phyloP scores from a whole-genome alignment of 805 yeast species.

The Starmera pachycereana region DNA sequence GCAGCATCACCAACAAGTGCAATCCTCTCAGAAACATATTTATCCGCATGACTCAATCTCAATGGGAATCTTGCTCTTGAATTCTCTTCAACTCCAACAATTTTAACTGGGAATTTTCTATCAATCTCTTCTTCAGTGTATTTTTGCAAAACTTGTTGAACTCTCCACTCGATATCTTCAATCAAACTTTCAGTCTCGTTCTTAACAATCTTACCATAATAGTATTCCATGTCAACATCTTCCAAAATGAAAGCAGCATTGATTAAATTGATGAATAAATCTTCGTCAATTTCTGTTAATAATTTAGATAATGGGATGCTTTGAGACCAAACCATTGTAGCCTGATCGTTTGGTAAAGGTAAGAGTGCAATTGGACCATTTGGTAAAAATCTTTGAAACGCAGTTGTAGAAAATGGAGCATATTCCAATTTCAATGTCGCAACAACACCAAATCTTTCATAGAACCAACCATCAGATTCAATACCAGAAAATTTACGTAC shows the following conservation, averaged over 20 bases:
- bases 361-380: slow-evolving; percentile 90
- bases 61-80: slow-evolving; percentile 87
- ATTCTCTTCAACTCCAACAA: slow-evolving; percentile 43
- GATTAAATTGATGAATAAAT: slow-evolving; percentile 55
- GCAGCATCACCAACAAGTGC: slow-evolving; percentile 99
- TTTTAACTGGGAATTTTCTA: slow-evolving; percentile 56
- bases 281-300: slow-evolving; percentile 46
- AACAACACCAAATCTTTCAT: slow-evolving; percentile 84
- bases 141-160: slow-evolving; percentile 27
- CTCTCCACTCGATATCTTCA: slow-evolving; percentile 69
- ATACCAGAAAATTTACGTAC: slow-evolving; percentile 76
- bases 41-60: slow-evolving; percentile 81
- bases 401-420: slow-evolving; percentile 61
- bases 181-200: slow-evolving; percentile 33
- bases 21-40: slow-evolving; percentile 71
- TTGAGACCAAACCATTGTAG: slow-evolving; percentile 92
- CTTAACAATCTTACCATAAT: slow-evolving; percentile 37
- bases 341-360: slow-evolving; percentile 78
- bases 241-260: slow-evolving; percentile 83
- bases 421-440: slow-evolving; percentile 72
- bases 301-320: slow-evolving; percentile 64
- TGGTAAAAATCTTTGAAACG: slow-evolving; percentile 88
- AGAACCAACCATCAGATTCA: slow-evolving; percentile 86
- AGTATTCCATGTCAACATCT: slow-evolving; percentile 64
- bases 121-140: slow-evolving; percentile 36